Evolutionary conservation across 2,329 filamentous ascomycete genomes (phyloP).

Genomic region (Taxawa tesnikishii): DNA sequence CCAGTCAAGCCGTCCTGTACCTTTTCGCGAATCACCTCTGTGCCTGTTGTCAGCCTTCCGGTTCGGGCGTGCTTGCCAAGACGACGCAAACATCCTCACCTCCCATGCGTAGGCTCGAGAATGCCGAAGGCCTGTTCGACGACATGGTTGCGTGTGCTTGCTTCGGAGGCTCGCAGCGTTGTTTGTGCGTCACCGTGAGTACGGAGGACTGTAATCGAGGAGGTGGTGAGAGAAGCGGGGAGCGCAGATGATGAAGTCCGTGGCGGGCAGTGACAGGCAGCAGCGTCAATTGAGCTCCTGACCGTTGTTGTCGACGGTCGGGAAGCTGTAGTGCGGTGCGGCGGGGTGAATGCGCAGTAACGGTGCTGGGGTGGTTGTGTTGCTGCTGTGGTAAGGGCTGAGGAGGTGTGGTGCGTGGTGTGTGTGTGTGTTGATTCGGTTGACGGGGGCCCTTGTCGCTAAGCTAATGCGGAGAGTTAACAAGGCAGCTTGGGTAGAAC

Average conservation of each 20-base stretch:
- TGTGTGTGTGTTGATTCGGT: neutral
- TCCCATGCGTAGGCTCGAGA: constrained; percentile 86
- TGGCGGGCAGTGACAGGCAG: constrained; percentile 32
- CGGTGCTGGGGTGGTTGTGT: too few relatives aligned
- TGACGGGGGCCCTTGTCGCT: neutral
- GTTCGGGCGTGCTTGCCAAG: constrained; percentile 7
- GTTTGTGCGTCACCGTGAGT: constrained; percentile 24
- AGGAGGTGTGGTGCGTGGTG: too few relatives aligned
- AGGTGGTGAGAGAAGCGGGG: constrained; percentile 29
- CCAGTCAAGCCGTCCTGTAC: constrained; percentile 96
- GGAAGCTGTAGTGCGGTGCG: neutral
- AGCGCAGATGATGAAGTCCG: constrained; percentile 35
- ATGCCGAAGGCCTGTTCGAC: constrained; percentile 82
- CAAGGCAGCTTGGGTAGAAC: too few relatives aligned
- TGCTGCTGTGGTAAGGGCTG: neutral
- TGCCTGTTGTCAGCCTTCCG: constrained; percentile 20
- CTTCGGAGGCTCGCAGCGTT: neutral
- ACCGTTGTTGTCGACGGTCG: neutral
- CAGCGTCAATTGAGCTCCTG: neutral
- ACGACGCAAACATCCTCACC: constrained; percentile 48
- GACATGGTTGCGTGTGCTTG: constrained; percentile 50
- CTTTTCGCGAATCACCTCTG: constrained; percentile 97
- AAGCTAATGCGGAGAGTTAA: neutral
- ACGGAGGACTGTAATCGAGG: constrained; percentile 30
- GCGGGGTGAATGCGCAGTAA: neutral